Evolutionary conservation across 345 rosid genomes (phyloP), one percentile per base, ranked within the genome.

Genomic region (Ailanthus altissimus): DNA sequence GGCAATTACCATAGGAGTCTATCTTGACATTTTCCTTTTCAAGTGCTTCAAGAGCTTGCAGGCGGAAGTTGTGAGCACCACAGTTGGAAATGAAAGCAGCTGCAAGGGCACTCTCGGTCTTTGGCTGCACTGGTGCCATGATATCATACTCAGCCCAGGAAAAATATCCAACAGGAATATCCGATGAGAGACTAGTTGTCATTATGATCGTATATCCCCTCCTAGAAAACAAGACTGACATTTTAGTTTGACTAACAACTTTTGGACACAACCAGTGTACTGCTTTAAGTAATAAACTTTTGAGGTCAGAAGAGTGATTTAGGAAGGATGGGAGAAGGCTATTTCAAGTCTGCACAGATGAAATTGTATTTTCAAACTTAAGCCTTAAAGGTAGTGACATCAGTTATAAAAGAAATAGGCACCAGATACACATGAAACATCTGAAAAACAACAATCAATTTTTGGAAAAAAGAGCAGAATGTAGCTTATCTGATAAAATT

Each of bases 71-170:
- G 61, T 88, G 91, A 45, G 99, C 97, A 68, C 87, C 97, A 45
- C 99, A 96, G 43, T 93, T 96, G 15, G 99, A 93, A 82, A 96
- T 93, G 87, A 96, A 96, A 84, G 98, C 98, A 76, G 98, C 99
- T 67, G 99, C 99, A 7, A 86, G 73, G 78, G 97, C 92, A 63
- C 73, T 92, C 86, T 93, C 97, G 0, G 93, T 89, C 84, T 96
- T 96, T 61, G 94, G 91, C 77, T 85, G 85, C 83, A 91, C 77
- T 1, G 98, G 97, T 67, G 97, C 94, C 99, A 96, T 96, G 57
- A 96, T 88, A 83, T 96, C 89, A 82, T 96, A 96, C 75, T 96
- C 98, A 5, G 98, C 97, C 99, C 99, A 96, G 4, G 99, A 96
- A 87, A 96, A 96, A 75, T 96, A 96, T 57, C 99, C 99, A 28